These are phyloP conservation scores for Colletotrichum cuscutae DNA, from an alignment of 2,329 filamentous ascomycete species.

Conservation along the genomic window DNA sequence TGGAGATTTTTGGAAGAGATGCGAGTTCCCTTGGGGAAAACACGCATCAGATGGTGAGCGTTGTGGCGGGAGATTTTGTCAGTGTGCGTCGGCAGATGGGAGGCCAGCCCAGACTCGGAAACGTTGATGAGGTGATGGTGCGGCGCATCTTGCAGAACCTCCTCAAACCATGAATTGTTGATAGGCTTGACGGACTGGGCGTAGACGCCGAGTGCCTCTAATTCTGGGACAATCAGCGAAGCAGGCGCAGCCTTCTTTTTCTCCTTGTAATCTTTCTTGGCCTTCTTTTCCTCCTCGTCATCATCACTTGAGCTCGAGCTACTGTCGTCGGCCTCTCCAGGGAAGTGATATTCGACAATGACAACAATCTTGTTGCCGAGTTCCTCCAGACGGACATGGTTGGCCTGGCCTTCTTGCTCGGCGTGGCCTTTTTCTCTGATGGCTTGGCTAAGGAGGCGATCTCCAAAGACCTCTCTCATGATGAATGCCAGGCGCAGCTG, in stretches of 20 bases:
- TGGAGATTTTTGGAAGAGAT: conserved; percentile 74
- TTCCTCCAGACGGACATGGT: conserved; percentile 68
- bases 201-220: conserved; percentile 74
- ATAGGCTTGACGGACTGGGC: conserved; percentile 76
- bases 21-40: conserved; percentile 75
- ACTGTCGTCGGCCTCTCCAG: conserved; percentile 57
- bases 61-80: conserved; percentile 69
- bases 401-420: conserved; percentile 61
- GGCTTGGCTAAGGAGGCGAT: conserved; percentile 67
- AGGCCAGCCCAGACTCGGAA: conserved; percentile 68
- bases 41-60: conserved; percentile 73
- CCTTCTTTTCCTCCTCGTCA: conserved; percentile 54
- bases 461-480: conserved; percentile 71
- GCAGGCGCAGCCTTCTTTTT: conserved; percentile 60
- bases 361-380: conserved; percentile 72
- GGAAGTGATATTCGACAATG: conserved; percentile 75
- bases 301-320: conserved; percentile 48
- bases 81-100: conserved; percentile 58
- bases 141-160: conserved; percentile 63
- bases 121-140: conserved; percentile 77
- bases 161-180: conserved; percentile 73
- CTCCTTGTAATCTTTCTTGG: conserved; percentile 53
- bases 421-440: conserved; percentile 65
- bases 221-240: conserved; percentile 69
- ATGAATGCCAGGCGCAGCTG: conserved; percentile 72